Base-by-base conservation (phyloP, 2,329 filamentous ascomycete genomes). In the Arthrobotrys sphaeroides region DNA sequence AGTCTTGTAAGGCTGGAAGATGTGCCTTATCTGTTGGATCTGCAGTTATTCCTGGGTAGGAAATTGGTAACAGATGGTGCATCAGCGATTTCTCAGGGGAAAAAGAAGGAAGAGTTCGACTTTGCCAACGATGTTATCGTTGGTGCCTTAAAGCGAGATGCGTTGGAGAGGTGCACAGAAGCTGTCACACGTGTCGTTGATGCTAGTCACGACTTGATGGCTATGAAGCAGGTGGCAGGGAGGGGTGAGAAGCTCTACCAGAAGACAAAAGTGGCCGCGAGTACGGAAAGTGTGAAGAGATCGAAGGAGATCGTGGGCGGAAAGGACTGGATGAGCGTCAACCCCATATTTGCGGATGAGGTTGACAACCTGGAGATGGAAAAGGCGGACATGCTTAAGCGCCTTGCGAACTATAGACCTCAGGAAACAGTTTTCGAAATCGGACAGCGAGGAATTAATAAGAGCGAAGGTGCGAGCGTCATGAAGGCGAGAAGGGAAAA, bases 351-450 rank as follows among this genome's bases (percentile, higher is more conserved):
- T 81, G 90, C 90, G 36, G 86, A 90, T 64, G 88, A 90, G 60
- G 87, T 87, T 0, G 86, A 88, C 67, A 84, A 87, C 33, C 83
- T 87, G 26, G 91, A 94, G 80, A 87, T 89, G 73, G 90, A 92
- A 55, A 88, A 94, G 31, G 89, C 93, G 55, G 89, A 91, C 59
- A 96, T 99, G 92, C 85, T 99, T 28, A 92, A 93, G 31, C 88
- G 90, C 72, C 92, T 99, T 69, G 94, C 92, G 79, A 90, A 91
- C 1, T 99, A 95, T 84, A 89, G 92, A 79, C 95, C 96, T 0
- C 86, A 90, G 45, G 95, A 99, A 83, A 98, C 94, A 0, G 92
- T 99, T n/a, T 99, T 99, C 79, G 95, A 99, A 82, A 90, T 97
- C 77, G 91, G 91, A 5, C 89, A 90, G 78, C 88, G 90, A 75